These are phyloP conservation scores for Perkinsus marinus DNA, from an alignment of 169 alveolate genomes.

Conservation along the genomic window DNA sequence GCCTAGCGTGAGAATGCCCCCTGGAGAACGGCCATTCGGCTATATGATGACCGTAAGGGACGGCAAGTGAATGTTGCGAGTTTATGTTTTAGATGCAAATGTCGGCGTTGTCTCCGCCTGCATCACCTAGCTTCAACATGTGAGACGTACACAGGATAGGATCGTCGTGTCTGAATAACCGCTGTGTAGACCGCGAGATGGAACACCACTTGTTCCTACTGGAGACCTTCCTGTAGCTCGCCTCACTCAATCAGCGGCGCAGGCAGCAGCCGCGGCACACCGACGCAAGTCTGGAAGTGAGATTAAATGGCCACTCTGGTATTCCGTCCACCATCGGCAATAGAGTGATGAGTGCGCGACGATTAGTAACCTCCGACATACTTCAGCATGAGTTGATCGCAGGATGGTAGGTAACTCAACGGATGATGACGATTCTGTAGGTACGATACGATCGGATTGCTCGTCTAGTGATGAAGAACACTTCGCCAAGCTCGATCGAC, in stretches of 20 bases:
- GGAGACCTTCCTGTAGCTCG: neutral
- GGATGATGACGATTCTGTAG: neutral
- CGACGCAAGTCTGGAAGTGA: neutral
- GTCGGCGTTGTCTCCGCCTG: neutral
- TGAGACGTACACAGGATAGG: neutral
- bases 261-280: neutral
- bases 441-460: neutral
- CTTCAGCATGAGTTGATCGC: too few relatives aligned
- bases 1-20: neutral
- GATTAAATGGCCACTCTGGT: too few relatives aligned
- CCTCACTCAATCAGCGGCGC: neutral
- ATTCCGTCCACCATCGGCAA: too few relatives aligned
- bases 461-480: neutral
- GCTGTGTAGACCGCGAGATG: neutral
- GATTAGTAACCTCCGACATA: too few relatives aligned
- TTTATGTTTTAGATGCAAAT: neutral
- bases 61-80: neutral
- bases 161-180: neutral
- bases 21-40: neutral
- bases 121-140: neutral
- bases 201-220: neutral
- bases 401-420: neutral
- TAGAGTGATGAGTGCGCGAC: too few relatives aligned
- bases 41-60: neutral
- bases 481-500: neutral